Base-by-base conservation (phyloP, 768 basidiomycete genomes). In the Porpolomopsis calyptriformis region DNA sequence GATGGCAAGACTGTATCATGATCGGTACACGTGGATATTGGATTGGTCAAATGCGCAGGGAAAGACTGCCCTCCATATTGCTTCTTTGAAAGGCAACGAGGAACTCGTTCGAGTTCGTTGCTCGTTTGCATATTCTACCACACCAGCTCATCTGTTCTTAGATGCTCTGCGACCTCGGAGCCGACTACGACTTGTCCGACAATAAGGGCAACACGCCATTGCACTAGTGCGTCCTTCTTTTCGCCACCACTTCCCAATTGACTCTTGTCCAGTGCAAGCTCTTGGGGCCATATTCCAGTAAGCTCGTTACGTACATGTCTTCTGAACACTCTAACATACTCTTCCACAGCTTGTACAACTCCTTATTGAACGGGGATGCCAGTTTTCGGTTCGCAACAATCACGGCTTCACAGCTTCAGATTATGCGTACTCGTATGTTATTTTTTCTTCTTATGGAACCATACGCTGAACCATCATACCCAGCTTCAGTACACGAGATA, bases 21-120 rank as follows among this genome's bases (percentile, higher is more conserved):
- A 93, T 56, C 82, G 86, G 9, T 93, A 89, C 63, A 74, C 86
- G 0, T 81, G 82, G 63, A 80, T 88, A 49, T 69, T 93, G 37
- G 91, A 97, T 60, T 96, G 92, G 93, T 84, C 88, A 34, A 93
- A 96, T 60, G 66, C 74, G 4, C 80, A 86, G 33, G 92, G 92
- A 14, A 94, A 81, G 64, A 96, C 93, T 1, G 85, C 91, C 2
- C 69, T 96, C 8, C 92, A 96, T 62, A 74, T 89, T 49, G 88
- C 89, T 5, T 78, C 92, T 40, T 67, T 88, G 45, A 87, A 85
- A 49, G 93, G 93, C 22, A 92, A 92, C 53, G 85, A 91, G 54
- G 85, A 85, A 47, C 79, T 94, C 48, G 90, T 88, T 48, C 70
- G 85, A 55, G 90, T 92, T 57, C 53, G 79, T 72, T 35, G 29